A percentile compares a stretch with the other conserved stretches of the same genome.
Conservation (phyloP, 306 rosid species). For the Dalbergia cochinchinensis region DNA sequence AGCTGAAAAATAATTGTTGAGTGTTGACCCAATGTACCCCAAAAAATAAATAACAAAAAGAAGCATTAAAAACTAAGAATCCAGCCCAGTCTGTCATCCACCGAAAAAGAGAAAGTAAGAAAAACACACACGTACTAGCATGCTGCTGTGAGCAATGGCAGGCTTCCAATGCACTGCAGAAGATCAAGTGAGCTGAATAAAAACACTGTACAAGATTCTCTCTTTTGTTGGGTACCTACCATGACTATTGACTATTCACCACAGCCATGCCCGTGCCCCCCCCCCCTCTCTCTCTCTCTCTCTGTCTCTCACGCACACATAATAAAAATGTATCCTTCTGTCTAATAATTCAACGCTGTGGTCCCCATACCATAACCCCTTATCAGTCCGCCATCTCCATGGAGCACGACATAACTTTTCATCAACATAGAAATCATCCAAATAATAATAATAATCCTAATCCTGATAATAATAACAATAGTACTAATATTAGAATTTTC, state of each 20-base stretch:
- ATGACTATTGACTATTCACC: conserved; percentile 41
- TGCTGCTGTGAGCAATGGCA: background rate
- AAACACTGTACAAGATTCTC: conserved; percentile 49
- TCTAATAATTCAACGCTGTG: conserved; percentile 59
- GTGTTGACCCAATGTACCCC: background rate
- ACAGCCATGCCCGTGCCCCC: conserved; percentile 37
- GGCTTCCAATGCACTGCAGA: conserved; percentile 1
- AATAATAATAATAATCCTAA: background rate
- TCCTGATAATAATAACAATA: background rate
- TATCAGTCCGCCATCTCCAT: background rate
- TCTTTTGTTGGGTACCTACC: conserved; percentile 25
- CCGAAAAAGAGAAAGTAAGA: conserved; percentile 28
- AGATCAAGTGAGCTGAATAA: conserved; percentile 15
- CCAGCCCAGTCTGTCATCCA: conserved; percentile 8
- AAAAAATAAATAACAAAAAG: background rate
- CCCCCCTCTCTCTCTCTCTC: background rate
- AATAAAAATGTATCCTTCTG: background rate
- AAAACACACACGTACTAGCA: background rate
- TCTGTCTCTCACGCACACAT: conserved; percentile 25
- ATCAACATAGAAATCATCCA: conserved; percentile 45
- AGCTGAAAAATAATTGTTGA: background rate
- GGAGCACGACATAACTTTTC: conserved; percentile 3
- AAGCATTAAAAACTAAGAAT: background rate
- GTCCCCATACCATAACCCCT: conserved; percentile 46
- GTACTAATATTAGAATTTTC: background rate